Conservation (phyloP, 345 rosid species). For the Carallia pectinifolia region DNA sequence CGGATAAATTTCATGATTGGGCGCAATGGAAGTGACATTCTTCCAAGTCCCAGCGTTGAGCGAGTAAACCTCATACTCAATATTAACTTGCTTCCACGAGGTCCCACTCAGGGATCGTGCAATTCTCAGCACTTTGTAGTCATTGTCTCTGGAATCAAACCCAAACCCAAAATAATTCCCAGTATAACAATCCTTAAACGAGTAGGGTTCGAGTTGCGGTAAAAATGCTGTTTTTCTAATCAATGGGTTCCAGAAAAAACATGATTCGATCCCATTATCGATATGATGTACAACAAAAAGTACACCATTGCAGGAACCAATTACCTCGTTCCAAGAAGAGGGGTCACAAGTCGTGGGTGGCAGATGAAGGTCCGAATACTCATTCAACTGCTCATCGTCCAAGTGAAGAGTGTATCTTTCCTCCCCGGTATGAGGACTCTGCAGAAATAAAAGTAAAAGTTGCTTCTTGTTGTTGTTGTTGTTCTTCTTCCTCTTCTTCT, state of each 20-base stretch:
- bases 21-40: neutral
- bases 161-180: neutral
- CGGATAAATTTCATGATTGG: neutral
- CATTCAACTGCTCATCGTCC: neutral
- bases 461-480: neutral
- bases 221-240: neutral
- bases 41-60: neutral
- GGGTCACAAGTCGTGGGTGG: neutral
- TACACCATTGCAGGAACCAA: slow-evolving; percentile 1
- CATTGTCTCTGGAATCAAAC: neutral
- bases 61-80: neutral
- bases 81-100: no score
- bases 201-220: neutral
- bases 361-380: neutral
- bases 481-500: no score
- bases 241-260: neutral
- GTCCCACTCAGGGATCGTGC: neutral
- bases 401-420: neutral
- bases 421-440: neutral
- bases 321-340: neutral
- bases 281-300: neutral
- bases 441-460: neutral
- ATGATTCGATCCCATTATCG: neutral
- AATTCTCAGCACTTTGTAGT: neutral
- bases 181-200: neutral